A percentile compares a stretch with the other conserved stretches of the same genome.
Conservation (phyloP, 1,139 yeast genomes). For the Yamadazyma triangularis region DNA sequence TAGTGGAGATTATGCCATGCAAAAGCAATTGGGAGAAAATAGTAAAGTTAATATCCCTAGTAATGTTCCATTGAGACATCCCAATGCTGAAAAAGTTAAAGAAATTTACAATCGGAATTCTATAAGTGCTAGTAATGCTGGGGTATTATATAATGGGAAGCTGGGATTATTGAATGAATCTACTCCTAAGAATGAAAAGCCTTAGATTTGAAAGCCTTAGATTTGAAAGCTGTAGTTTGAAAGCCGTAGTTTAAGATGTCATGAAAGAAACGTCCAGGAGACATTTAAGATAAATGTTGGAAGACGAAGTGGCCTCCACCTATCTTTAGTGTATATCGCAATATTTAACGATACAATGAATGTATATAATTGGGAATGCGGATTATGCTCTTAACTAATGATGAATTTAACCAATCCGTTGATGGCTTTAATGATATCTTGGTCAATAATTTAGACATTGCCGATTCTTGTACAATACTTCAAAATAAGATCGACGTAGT, state of each 20-base stretch:
- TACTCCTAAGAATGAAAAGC: slow-evolving; percentile 24
- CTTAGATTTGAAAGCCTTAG: no score
- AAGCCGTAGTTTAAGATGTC: no score
- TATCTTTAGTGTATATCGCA: no score
- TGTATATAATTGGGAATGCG: no score
- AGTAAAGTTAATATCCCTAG: slow-evolving; percentile 17
- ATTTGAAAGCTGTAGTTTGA: no score
- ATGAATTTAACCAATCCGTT: neutral
- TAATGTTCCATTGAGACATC: slow-evolving; percentile 39
- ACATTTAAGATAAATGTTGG: no score
- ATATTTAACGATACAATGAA: no score
- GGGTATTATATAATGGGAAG: slow-evolving; percentile 44
- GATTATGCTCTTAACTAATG: neutral
- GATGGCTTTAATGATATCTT: slow-evolving; percentile 5
- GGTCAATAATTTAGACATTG: neutral
- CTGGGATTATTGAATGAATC: slow-evolving; percentile 42
- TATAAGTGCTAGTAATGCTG: slow-evolving; percentile 42
- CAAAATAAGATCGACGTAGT: neutral
- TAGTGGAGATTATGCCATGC: slow-evolving; percentile 96
- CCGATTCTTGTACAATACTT: neutral
- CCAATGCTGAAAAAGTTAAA: slow-evolving; percentile 47
- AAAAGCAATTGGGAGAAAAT: slow-evolving; percentile 44
- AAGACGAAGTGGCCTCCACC: no score
- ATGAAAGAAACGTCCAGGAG: no score
- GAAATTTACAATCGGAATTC: slow-evolving; percentile 45